Evolutionary conservation across 2,329 filamentous ascomycete genomes (phyloP).

Genomic region (Penicillium vulpinum): DNA sequence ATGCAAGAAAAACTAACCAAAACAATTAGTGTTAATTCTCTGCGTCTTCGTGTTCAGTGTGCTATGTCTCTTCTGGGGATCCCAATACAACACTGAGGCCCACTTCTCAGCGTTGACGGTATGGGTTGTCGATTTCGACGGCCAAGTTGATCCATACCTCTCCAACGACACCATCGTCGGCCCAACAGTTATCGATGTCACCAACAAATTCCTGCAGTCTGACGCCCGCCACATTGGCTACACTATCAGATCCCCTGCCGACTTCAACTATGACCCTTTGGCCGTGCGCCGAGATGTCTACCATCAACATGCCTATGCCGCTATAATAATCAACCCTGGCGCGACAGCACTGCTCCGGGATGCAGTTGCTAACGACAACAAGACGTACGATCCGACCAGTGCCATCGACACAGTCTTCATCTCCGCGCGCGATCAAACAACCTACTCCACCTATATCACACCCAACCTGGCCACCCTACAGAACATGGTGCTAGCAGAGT

Average conservation of each 20-base stretch:
- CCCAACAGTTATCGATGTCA: slow-evolving; percentile 51
- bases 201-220: slow-evolving; percentile 46
- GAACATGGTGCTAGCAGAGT: slow-evolving; percentile 48
- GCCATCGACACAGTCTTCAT: slow-evolving; percentile 59
- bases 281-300: slow-evolving; percentile 61
- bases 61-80: slow-evolving; percentile 63
- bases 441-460: slow-evolving; percentile 54
- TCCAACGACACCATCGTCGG: slow-evolving; percentile 56
- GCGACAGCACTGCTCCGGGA: slow-evolving; percentile 59
- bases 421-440: slow-evolving; percentile 58
- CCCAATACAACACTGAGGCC: slow-evolving; percentile 53
- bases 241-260: slow-evolving; percentile 47
- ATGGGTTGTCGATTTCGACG: slow-evolving; percentile 65
- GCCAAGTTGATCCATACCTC: slow-evolving; percentile 54
- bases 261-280: slow-evolving; percentile 58
- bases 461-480: slow-evolving; percentile 54
- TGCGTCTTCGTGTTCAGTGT: slow-evolving; percentile 58
- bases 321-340: slow-evolving; percentile 63
- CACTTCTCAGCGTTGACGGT: slow-evolving; percentile 54
- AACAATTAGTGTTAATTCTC: slow-evolving; percentile 42
- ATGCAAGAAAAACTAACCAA: slow-evolving; percentile 4
- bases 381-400: slow-evolving; percentile 60
- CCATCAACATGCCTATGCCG: slow-evolving; percentile 60
- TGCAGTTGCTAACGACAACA: slow-evolving; percentile 57
- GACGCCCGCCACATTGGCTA: slow-evolving; percentile 52